Conservation (phyloP, 495 filamentous ascomycete species). For the Penicillium macrosclerotiorum region DNA sequence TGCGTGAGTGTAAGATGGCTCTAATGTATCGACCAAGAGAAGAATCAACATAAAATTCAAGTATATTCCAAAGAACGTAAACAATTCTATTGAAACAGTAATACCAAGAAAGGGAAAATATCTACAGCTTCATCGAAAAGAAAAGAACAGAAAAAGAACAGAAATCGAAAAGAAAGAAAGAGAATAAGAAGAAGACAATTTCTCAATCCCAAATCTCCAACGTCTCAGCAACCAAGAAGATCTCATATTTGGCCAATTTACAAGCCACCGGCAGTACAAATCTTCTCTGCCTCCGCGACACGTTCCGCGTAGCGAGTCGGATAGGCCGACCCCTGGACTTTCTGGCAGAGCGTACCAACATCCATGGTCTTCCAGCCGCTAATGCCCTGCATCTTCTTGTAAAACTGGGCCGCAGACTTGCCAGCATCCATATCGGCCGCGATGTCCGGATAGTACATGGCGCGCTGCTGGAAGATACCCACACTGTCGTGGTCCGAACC, state of each 20-base stretch:
- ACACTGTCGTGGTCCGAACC: slow-evolving; percentile 18
- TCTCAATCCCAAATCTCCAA: no score
- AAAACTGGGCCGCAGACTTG: slow-evolving; percentile 17
- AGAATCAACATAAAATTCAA: no score
- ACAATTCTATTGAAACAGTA: no score
- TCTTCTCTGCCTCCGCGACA: slow-evolving; percentile 17
- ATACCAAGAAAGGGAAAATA: no score
- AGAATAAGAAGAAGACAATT: no score
- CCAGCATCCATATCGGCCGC: slow-evolving; percentile 20
- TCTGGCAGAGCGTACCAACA: slow-evolving; percentile 19
- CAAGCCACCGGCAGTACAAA: slow-evolving; percentile 18
- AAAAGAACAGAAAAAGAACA: no score
- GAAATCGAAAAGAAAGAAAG: no score
- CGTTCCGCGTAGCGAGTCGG: slow-evolving; percentile 12
- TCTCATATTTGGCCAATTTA: neutral
- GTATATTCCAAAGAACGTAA: no score
- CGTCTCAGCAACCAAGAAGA: no score
- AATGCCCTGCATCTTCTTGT: slow-evolving; percentile 10
- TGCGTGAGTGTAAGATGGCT: no score
- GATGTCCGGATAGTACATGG: slow-evolving; percentile 13
- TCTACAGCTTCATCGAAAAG: neutral
- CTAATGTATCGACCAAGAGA: no score
- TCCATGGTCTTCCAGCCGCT: slow-evolving; percentile 18
- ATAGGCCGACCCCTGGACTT: slow-evolving; percentile 18
- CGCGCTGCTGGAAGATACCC: slow-evolving; percentile 22